phyloP scores from a whole-genome alignment of 176 grass and related monocot genomes.

The Carex myosuroides region DNA sequence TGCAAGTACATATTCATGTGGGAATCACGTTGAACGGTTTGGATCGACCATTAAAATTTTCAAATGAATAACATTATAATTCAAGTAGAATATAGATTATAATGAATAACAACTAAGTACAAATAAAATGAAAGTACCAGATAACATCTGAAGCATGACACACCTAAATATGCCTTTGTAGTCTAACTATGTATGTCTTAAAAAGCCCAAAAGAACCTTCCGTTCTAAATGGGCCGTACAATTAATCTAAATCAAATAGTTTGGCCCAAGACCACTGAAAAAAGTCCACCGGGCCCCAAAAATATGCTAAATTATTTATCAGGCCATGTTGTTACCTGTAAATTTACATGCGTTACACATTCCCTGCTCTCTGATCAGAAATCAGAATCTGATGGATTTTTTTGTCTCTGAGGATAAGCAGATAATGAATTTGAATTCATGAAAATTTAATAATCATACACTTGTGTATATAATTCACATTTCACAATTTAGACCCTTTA shows the following conservation, averaged over 20 bases:
- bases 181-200: too few relatives aligned
- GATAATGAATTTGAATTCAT: neutral
- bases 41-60: too few relatives aligned
- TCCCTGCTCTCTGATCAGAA: neutral
- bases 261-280: neutral
- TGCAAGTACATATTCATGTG: too few relatives aligned
- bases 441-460: neutral
- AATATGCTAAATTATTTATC: neutral
- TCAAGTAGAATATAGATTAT: too few relatives aligned
- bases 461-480: neutral
- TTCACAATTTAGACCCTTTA: neutral
- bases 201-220: neutral
- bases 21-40: too few relatives aligned
- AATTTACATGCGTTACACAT: neutral
- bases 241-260: neutral
- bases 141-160: too few relatives aligned
- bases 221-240: neutral
- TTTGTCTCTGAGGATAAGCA: neutral
- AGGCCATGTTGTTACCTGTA: neutral
- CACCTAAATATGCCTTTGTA: too few relatives aligned
- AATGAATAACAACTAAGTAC: too few relatives aligned
- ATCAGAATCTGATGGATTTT: neutral
- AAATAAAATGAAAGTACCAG: too few relatives aligned
- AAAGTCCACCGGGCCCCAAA: neutral
- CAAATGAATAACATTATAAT: too few relatives aligned